Conservation (phyloP, 2,329 filamentous ascomycete species). For the Nigrospora osmanthi region DNA sequence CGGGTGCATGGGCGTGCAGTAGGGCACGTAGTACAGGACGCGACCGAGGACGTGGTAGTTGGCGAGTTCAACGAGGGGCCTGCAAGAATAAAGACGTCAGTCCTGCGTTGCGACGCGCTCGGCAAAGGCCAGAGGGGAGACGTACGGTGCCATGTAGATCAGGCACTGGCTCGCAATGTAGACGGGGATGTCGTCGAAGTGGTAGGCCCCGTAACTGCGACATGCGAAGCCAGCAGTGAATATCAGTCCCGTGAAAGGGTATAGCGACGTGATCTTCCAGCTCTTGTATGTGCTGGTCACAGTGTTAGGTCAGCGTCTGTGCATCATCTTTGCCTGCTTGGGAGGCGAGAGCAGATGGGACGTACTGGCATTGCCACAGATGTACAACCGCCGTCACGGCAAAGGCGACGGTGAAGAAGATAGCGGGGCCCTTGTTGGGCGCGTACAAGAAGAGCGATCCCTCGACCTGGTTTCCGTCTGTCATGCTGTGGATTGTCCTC, state of each 20-base stretch:
- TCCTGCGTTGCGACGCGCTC: too few relatives aligned
- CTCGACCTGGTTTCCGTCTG: background rate
- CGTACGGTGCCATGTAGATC: conserved; percentile 8
- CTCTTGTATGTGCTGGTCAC: conserved; percentile 1
- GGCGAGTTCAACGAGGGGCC: conserved; percentile 48
- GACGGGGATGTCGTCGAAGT: background rate
- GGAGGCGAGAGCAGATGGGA: background rate
- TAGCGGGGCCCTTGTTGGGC: conserved; percentile 4
- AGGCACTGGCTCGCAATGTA: conserved; percentile 3
- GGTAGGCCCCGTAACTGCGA: background rate
- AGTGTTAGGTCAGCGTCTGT: background rate
- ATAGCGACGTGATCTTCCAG: conserved; percentile 4
- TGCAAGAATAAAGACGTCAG: background rate
- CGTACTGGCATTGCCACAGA: conserved; percentile 6
- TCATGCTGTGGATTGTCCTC: background rate
- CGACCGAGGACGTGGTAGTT: conserved; percentile 56
- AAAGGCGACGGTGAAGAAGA: conserved; percentile 6
- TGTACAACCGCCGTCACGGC: conserved; percentile 4
- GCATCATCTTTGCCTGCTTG: background rate
- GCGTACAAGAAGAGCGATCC: conserved; percentile 6
- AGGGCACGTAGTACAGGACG: conserved; percentile 51
- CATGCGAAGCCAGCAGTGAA: background rate
- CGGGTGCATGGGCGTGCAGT: conserved; percentile 44
- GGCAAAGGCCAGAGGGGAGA: background rate
- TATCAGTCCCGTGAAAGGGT: conserved; percentile 3